Evolutionary conservation across 176 grass and related monocot genomes (phyloP), one percentile per base, ranked within the genome.

Genomic region (Lolium perenne): DNA sequence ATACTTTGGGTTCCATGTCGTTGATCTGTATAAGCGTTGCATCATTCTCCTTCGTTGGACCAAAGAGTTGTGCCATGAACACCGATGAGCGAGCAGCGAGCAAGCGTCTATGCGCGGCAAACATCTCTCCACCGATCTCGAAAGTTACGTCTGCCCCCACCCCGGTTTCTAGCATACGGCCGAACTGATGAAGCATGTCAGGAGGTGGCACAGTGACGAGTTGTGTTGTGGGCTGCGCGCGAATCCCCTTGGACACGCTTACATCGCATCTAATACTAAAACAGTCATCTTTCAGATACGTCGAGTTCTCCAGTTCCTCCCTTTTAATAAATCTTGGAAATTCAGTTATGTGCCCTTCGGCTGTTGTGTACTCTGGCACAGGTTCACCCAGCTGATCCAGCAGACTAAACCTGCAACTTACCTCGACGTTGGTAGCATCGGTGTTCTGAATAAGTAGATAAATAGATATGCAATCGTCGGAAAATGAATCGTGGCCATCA

Each of bases 191-290:
- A 38, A 38, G 32, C 65, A 68, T 40, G 15, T 7, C 29, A 4
- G 32, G 35, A 68, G 65, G 29, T 0, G 29, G 65, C 65, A 40
- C 65, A 7, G 65, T 40, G 65, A 40, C 32, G 16, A 68, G 32
- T 35, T 69, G 35, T 40, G 35, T 41, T 4, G 66, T 40, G 32
- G 16, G 35, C 7, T 69, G 66, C 16, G 66, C 40, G 66, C 66
- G 66, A 35, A 69, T 15, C 32, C 0, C 16, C 66, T 4, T 20
- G 35, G 35, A 3, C 15, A 69, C 15, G 7, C 3, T 40, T 14
- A 69, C 66, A 40, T 69, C 66, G 16, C 66, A 69, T 69, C 32
- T 69, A 35, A 69, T 69, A 20, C 66, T 69, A 16, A 69, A 69
- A 41, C 66, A 69, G 3, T 69, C 66, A 6, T 69, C 66, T 20